Conservation (phyloP, 31 red algal genomes). For the Pterothamnion heteromorphum region DNA sequence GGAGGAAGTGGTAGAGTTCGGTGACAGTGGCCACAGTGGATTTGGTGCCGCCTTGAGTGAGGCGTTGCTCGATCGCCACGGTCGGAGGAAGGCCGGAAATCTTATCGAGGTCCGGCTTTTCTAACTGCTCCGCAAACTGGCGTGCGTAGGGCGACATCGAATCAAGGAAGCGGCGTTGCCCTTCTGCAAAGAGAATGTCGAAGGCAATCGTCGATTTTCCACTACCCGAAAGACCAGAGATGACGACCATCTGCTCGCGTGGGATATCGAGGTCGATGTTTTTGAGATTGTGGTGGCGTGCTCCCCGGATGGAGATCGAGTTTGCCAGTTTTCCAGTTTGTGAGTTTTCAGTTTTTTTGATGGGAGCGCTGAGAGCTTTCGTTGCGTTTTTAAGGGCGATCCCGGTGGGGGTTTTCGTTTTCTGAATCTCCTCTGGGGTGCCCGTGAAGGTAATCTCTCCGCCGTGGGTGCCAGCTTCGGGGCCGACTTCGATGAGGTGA, state of each 20-base stretch:
- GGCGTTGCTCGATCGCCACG: constrained; percentile 40
- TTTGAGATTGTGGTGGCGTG: constrained; percentile 29
- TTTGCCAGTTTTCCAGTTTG: too few relatives aligned
- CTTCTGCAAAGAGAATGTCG: constrained; percentile 34
- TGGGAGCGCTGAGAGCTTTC: not conserved
- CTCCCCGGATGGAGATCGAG: not conserved
- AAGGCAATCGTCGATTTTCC: constrained; percentile 42
- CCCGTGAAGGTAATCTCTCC: not conserved
- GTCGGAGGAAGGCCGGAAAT: constrained; percentile 18
- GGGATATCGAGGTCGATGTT: constrained; percentile 15
- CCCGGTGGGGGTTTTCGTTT: not conserved
- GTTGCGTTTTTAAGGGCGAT: not conserved
- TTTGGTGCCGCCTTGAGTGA: constrained; percentile 10
- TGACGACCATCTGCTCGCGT: not conserved
- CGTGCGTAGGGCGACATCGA: constrained; percentile 36
- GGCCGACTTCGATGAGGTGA: constrained; percentile 33
- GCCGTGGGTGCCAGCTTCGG: not conserved
- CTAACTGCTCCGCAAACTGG: constrained; percentile 8
- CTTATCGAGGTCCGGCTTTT: constrained; percentile 6
- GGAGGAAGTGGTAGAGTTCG: constrained; percentile 40
- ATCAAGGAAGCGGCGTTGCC: constrained; percentile 33
- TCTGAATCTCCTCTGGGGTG: not conserved
- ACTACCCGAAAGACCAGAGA: not conserved
- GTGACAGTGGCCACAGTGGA: constrained; percentile 25
- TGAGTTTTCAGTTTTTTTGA: too few relatives aligned